Evolutionary conservation across 2,329 filamentous ascomycete species (phyloP).

Genomic region (Alternaria rosae): DNA sequence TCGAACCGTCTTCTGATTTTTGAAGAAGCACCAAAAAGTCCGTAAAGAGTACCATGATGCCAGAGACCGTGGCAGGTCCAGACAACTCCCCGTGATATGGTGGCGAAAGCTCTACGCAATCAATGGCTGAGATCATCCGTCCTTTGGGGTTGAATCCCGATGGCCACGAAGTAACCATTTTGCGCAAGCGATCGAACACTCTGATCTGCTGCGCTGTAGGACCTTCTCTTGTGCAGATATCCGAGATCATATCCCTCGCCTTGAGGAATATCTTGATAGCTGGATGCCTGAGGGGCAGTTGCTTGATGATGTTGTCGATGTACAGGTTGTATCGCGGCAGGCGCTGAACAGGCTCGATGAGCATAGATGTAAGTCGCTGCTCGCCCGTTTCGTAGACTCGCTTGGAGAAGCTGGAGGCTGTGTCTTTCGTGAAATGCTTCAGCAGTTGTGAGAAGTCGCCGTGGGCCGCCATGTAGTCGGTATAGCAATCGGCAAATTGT

Average conservation of each 20-base stretch:
- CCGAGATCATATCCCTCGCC: constrained; percentile 90
- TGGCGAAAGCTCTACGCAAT: constrained; percentile 77
- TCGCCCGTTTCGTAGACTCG: constrained; percentile 85
- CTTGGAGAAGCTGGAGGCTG: constrained; percentile 82
- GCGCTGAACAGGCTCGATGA: constrained; percentile 96
- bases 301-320: constrained; percentile 92
- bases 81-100: constrained; percentile 67
- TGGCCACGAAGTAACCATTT: constrained; percentile 81
- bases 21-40: constrained; percentile 81
- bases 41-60: constrained; percentile 83
- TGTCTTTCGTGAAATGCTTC: constrained; percentile 76
- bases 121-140: constrained; percentile 80
- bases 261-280: constrained; percentile 84
- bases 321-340: constrained; percentile 93
- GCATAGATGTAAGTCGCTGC: constrained; percentile 84
- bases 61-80: constrained; percentile 58
- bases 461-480: constrained; percentile 90
- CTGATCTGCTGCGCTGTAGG: constrained; percentile 73
- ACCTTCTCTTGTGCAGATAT: constrained; percentile 93
- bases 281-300: constrained; percentile 83
- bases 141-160: constrained; percentile 73
- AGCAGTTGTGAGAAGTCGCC: constrained; percentile 85
- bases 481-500: constrained; percentile 87
- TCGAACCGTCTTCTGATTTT: constrained; percentile 68
- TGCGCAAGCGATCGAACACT: constrained; percentile 75